phyloP scores from a whole-genome alignment of 257 asterid species.

The Avicennia marina region DNA sequence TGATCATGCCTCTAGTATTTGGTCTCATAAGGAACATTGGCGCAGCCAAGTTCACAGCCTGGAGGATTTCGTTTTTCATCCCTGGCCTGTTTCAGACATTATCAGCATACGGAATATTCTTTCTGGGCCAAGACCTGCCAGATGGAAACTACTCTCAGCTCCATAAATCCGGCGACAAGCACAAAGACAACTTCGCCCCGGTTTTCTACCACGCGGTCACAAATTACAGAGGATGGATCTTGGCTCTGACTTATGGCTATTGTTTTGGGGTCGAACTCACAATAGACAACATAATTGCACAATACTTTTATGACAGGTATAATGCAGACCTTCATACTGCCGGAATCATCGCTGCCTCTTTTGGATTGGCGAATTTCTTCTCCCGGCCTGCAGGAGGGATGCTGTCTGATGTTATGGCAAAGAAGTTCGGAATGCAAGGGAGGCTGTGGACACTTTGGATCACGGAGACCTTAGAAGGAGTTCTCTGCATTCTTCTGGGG shows the following conservation, averaged over 20 bases:
- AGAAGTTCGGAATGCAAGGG: slow-evolving; percentile 76
- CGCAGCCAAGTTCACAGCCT: slow-evolving; percentile 53
- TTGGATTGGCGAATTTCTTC: slow-evolving; percentile 68
- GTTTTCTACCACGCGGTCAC: slow-evolving; percentile 39
- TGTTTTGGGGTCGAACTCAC: slow-evolving; percentile 85
- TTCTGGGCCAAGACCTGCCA: slow-evolving; percentile 77
- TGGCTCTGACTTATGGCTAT: slow-evolving; percentile 77
- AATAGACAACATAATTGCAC: slow-evolving; percentile 74
- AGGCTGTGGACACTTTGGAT: slow-evolving; percentile 72
- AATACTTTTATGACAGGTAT: slow-evolving; percentile 78
- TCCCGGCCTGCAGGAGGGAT: slow-evolving; percentile 85
- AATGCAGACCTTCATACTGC: slow-evolving; percentile 68
- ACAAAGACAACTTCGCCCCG: slow-evolving; percentile 39
- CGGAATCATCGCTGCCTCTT: slow-evolving; percentile 80
- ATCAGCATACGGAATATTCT: slow-evolving; percentile 62
- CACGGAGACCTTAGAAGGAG: slow-evolving; percentile 64
- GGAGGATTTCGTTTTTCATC: slow-evolving; percentile 76
- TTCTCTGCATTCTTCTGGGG: slow-evolving; percentile 63
- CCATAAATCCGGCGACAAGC: slow-evolving; percentile 65
- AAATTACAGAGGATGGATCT: slow-evolving; percentile 78
- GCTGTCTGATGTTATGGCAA: slow-evolving; percentile 56
- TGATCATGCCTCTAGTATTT: slow-evolving; percentile 75
- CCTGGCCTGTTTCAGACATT: slow-evolving; percentile 68
- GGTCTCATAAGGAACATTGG: slow-evolving; percentile 41
- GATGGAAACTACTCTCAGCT: slow-evolving; percentile 64